A percentile compares a stretch with the other conserved stretches of the same genome.
Conservation (phyloP, 1,139 yeast genomes). For the Pneumocystis wakefieldiae region DNA sequence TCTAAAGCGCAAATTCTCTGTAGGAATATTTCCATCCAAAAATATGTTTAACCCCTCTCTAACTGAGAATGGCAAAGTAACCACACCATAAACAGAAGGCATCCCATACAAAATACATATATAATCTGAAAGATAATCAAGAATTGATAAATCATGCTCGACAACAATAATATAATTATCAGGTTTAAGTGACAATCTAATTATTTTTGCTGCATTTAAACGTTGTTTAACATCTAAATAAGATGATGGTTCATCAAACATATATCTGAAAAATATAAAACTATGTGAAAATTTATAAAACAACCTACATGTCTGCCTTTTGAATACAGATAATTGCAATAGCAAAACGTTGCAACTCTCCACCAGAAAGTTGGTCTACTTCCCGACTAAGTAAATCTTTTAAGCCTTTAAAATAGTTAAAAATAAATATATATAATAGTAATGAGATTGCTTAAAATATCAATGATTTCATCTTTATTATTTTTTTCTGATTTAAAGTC, state of each 20-base stretch:
- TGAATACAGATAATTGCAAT: slow-evolving; percentile 95
- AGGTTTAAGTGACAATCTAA: slow-evolving; percentile 65
- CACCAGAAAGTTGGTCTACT: slow-evolving; percentile 82
- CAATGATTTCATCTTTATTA: slow-evolving; percentile 23
- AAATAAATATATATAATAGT: slow-evolving; percentile 39
- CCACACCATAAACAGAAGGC: slow-evolving; percentile 97
- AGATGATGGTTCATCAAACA: slow-evolving; percentile 98
- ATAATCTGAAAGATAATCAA: slow-evolving; percentile 90
- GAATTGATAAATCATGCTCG: slow-evolving; percentile 93
- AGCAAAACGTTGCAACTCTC: slow-evolving; percentile 96
- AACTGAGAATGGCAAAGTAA: slow-evolving; percentile 84
- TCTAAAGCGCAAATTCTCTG: slow-evolving; percentile 93
- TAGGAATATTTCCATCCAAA: slow-evolving; percentile 92
- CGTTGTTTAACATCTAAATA: slow-evolving; percentile 97
- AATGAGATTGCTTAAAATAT: neutral
- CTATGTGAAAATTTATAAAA: neutral
- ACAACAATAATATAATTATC: slow-evolving; percentile 77
- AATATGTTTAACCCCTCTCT: slow-evolving; percentile 98
- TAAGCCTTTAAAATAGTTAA: slow-evolving; percentile 58
- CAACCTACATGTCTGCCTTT: slow-evolving; percentile 52
- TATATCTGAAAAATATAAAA: slow-evolving; percentile 31
- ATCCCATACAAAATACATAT: slow-evolving; percentile 94
- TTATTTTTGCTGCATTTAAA: slow-evolving; percentile 88
- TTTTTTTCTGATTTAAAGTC: slow-evolving; percentile 31
- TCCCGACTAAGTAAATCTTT: slow-evolving; percentile 66